These are phyloP conservation scores for Chenopodium formosanum DNA, from an alignment of 148 eudicot genomes.

Conservation along the genomic window DNA sequence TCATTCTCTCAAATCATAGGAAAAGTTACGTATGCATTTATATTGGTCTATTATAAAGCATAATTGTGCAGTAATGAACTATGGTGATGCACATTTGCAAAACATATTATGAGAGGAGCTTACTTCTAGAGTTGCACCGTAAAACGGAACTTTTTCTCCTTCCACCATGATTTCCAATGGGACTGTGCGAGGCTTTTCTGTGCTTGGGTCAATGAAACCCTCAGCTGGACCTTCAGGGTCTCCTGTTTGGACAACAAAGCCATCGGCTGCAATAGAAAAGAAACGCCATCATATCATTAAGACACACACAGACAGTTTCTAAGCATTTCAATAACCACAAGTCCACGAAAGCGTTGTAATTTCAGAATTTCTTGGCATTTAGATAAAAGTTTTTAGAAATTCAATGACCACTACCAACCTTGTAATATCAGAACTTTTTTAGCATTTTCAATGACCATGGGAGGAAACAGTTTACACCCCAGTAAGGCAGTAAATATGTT, in stretches of 20 bases:
- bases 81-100: neutral
- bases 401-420: no score
- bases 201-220: constrained; percentile 97
- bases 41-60: neutral
- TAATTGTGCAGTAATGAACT: neutral
- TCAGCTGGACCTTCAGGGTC: constrained; percentile 99
- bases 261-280: constrained; percentile 66
- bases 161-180: constrained; percentile 89
- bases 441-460: neutral
- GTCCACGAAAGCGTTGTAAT: no score
- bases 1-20: no score
- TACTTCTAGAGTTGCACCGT: constrained; percentile 92
- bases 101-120: constrained; percentile 28
- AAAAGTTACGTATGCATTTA: neutral
- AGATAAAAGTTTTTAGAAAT: no score
- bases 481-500: neutral
- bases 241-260: constrained; percentile 99
- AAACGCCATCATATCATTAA: neutral
- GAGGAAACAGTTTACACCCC: neutral
- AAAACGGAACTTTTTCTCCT: constrained; percentile 85
- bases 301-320: neutral
- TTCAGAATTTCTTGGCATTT: no score
- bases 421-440: no score
- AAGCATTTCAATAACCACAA: neutral
- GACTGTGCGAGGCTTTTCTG: constrained; percentile 87